phyloP scores from a whole-genome alignment of 192 early-diverging fungal species.

The Oehlia diaphana region DNA sequence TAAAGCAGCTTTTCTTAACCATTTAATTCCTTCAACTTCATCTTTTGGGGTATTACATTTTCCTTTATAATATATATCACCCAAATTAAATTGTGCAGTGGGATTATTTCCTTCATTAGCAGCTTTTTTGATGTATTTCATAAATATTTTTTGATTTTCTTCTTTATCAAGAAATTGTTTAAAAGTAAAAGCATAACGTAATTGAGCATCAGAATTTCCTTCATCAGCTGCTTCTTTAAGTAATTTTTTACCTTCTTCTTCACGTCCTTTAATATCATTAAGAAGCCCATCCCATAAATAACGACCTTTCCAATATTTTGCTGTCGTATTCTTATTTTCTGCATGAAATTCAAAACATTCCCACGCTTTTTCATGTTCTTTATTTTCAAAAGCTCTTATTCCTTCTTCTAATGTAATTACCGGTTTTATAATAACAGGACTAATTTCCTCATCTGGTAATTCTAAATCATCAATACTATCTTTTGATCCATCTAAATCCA shows the following conservation, averaged over 20 bases:
- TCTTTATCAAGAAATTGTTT: not conserved
- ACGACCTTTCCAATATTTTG: conserved; percentile 12
- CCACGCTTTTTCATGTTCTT: not conserved
- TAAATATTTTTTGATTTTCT: not conserved
- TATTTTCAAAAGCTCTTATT: too few species aligned
- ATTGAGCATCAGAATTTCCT: not conserved
- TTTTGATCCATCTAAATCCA: too few species aligned
- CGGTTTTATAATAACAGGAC: too few species aligned
- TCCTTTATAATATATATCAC: too few species aligned
- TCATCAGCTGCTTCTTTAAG: conserved; percentile 7
- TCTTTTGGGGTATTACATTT: too few species aligned
- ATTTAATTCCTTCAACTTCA: too few species aligned
- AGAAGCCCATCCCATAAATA: not conserved
- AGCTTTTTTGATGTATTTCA: not conserved
- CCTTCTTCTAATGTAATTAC: too few species aligned
- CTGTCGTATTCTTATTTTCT: not conserved
- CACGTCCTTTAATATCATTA: not conserved
- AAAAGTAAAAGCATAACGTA: not conserved
- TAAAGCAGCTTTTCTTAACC: too few species aligned
- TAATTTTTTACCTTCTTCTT: not conserved
- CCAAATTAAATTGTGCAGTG: too few species aligned
- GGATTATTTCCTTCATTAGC: not conserved
- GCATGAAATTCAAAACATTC: conserved; percentile 2
- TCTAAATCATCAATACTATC: too few species aligned
- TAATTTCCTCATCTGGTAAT: too few species aligned